Evolutionary conservation across 352 stramenopile genomes (phyloP).

Genomic region (Pythium biforme): DNA sequence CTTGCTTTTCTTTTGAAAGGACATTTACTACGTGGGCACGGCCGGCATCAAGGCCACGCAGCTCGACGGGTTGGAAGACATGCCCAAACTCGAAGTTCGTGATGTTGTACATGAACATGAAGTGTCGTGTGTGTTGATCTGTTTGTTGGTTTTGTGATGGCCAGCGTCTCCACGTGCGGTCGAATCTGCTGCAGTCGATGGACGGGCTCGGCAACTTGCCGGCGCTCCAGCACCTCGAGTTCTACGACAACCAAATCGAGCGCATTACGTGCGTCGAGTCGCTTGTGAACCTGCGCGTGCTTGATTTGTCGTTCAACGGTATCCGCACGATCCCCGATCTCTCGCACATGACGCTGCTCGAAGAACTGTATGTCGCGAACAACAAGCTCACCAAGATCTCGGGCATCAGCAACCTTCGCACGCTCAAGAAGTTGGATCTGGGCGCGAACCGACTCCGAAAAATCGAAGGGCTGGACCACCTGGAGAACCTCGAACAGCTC

Average conservation of each 20-base stretch:
- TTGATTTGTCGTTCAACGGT: slow-evolving; percentile 97
- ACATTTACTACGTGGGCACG: slow-evolving; percentile 84
- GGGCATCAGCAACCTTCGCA: slow-evolving; percentile 81
- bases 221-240: slow-evolving; percentile 91
- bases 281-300: slow-evolving; percentile 68
- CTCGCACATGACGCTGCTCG: slow-evolving; percentile 77
- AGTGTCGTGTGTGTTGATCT: background rate
- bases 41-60: slow-evolving; percentile 74
- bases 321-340: slow-evolving; percentile 91
- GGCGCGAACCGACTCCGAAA: slow-evolving; percentile 94
- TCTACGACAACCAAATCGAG: slow-evolving; percentile 98
- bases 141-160: background rate
- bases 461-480: slow-evolving; percentile 91
- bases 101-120: background rate
- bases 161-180: slow-evolving; percentile 70
- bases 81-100: slow-evolving; percentile 47
- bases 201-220: slow-evolving; percentile 55
- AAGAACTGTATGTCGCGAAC: slow-evolving; percentile 94
- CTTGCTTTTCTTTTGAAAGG: slow-evolving; percentile 25
- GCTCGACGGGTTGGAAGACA: slow-evolving; percentile 54
- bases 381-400: slow-evolving; percentile 98
- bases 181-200: slow-evolving; percentile 83
- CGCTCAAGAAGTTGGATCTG: slow-evolving; percentile 95
- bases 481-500: slow-evolving; percentile 92
- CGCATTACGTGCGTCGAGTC: slow-evolving; percentile 62